Evolutionary conservation across 352 stramenopile species (phyloP), one percentile per base, ranked within the genome.

Genomic region (Phytopythium chamaehyphon): DNA sequence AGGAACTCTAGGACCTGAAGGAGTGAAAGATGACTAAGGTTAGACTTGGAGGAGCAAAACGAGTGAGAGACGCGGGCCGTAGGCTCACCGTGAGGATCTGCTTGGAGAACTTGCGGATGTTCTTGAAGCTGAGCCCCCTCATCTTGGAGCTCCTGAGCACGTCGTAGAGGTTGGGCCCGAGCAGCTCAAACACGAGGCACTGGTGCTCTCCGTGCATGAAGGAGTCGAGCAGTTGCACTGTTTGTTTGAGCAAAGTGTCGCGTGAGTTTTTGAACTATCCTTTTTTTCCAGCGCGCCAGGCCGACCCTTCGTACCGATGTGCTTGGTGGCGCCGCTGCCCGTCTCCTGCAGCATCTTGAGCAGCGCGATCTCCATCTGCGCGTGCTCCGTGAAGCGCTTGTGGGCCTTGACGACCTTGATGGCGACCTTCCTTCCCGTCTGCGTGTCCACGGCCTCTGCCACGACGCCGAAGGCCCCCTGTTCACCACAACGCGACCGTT

Each of bases 391-490:
- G 63, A 99, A 99, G 43, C 96, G 89, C 61, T 96, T 97, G 58
- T 98, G 98, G 64, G 94, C 98, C 77, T 99, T 99, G 49, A 99
- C 98, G 55, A 99, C 98, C 75, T 99, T 99, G 62, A 98, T 98
- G 9, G 96, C 96, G n/a, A 99, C 95, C n/a, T 97, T 65, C 39
- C 77, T 54, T 3, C 88, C 69, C 1, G 80, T 96, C 54, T 83
- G 49, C 9, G 78, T 73, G 57, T 96, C 86, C 6, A 79, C n/a
- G 9, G 74, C 83, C 55, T 92, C 76, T 37, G 92, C 69, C 9
- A 96, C 86, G 56, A 90, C 76, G 19, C 86, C 86, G 54, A 95
- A 96, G 6, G 86, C 89, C 14, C 86, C 86, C 83, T 91, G 42
- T 15, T 61, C 16, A 55, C 33, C 10, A 38, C 10, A 49, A 15